Evolutionary conservation across 495 filamentous ascomycete species (phyloP).

Genomic region (Articulospora tetracladia): DNA sequence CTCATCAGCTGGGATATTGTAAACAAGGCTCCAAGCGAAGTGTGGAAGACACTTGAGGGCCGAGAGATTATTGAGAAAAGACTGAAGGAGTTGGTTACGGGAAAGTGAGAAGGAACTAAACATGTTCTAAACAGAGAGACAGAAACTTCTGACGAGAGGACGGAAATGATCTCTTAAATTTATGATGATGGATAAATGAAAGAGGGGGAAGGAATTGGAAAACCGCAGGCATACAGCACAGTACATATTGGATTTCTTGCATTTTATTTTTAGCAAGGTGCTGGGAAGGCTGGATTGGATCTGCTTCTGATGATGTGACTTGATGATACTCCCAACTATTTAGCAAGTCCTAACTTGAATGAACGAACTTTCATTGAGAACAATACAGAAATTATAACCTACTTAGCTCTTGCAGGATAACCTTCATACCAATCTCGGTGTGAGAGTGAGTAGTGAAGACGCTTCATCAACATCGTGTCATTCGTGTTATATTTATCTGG

Average conservation of each 20-base stretch:
- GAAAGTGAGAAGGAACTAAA: too few species aligned
- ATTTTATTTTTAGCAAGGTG: not conserved
- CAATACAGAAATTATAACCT: too few species aligned
- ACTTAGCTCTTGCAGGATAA: too few species aligned
- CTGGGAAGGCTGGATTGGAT: not conserved
- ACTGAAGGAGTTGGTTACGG: constrained; percentile 34
- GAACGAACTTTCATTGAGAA: not conserved
- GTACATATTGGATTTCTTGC: not conserved
- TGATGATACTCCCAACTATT: not conserved
- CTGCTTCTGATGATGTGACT: not conserved
- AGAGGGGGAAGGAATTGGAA: not conserved
- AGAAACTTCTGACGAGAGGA: too few species aligned
- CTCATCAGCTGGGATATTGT: constrained; percentile 85
- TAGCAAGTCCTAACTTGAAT: not conserved
- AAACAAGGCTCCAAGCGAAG: constrained; percentile 75
- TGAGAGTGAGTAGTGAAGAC: too few species aligned
- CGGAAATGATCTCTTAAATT: too few species aligned
- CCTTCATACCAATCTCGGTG: too few species aligned
- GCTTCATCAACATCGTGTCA: too few species aligned
- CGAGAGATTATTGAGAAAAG: constrained; percentile 66
- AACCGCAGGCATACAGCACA: not conserved
- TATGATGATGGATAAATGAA: not conserved
- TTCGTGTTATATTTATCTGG: too few species aligned
- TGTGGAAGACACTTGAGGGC: constrained; percentile 73
- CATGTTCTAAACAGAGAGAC: too few species aligned